Base-by-base conservation (phyloP, 2,329 filamentous ascomycete species). In the Kalaharituber pfeilii region DNA sequence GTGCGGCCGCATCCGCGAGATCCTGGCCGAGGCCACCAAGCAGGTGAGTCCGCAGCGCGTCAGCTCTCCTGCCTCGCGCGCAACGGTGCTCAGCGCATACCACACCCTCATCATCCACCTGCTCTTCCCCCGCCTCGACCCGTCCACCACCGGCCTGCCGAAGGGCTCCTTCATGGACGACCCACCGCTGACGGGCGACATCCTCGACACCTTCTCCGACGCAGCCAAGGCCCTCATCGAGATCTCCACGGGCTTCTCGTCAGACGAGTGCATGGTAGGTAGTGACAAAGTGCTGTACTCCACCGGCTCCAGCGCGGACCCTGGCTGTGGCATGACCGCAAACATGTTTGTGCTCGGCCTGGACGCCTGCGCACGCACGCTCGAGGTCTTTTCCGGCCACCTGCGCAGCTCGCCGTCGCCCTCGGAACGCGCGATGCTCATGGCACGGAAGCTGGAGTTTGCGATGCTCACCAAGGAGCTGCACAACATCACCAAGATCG, bases 321-420 rank as follows among this genome's bases (percentile, higher is more conserved):
- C 30, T n/a, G n/a, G 30, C 30, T 36, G 9, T 36, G n/a, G 30
- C 30, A 36, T n/a, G 9, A 56, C 57, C 47, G 56, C 55, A n/a
- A 59, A 59, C 36, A 59, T 59, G 57, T 56, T 59, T 55, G 13
- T 59, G 11, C 27, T 59, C 8, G 57, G 57, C 5, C 54, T 59
- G 24, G 57, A 59, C 24, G 57, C 57, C 13, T 59, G 57, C 18
- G 56, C 55, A 7, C 42, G 57, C 7, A 53, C 57, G 11, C 33
- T 59, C 15, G 55, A 59, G 24, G 53, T 57, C 22, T 53, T 59
- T 22, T 47, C 9, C 30, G n/a, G 30, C 9, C 9, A 36, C n/a
- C 30, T 36, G 30, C 9, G n/a, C n/a, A n/a, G n/a, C n/a, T n/a
- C n/a, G n/a, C 30, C 9, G n/a, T 9, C n/a, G 30, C 9, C 30